Evolutionary conservation across 305 asterid genomes (phyloP).

Genomic region (Andrographis paniculata): DNA sequence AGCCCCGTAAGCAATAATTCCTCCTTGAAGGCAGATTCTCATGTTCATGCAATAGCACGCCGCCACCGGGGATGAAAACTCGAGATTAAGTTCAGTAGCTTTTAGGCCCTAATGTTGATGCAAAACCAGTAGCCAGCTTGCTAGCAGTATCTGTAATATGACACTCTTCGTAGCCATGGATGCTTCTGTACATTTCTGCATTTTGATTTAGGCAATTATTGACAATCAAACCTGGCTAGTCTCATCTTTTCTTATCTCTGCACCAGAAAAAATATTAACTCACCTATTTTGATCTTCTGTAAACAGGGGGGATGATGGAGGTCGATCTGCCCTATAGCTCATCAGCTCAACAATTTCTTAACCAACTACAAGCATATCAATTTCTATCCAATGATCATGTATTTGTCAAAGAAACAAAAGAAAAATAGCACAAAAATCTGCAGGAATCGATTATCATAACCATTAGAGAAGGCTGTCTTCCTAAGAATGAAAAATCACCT

Average conservation of each 20-base stretch:
- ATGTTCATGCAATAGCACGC: slow-evolving; percentile 29
- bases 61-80: too few relatives aligned
- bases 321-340: background rate
- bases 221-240: background rate
- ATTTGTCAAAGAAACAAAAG: too few relatives aligned
- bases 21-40: slow-evolving; percentile 30
- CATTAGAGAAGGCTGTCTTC: too few relatives aligned
- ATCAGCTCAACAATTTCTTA: background rate
- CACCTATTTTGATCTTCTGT: background rate
- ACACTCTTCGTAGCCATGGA: slow-evolving; percentile 3
- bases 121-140: background rate
- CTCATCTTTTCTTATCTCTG: background rate
- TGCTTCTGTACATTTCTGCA: slow-evolving; percentile 19
- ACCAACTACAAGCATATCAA: too few relatives aligned
- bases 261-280: too few relatives aligned
- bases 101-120: slow-evolving; percentile 13
- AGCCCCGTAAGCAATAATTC: slow-evolving; percentile 37
- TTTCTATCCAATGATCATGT: background rate
- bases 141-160: background rate
- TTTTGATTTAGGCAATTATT: slow-evolving; percentile 4
- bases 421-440: background rate
- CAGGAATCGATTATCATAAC: background rate
- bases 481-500: too few relatives aligned
- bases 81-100: slow-evolving; percentile 21
- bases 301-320: background rate